Evolutionary conservation across 2,329 filamentous ascomycete genomes (phyloP).

Genomic region (Paracoccidioides lutzii): DNA sequence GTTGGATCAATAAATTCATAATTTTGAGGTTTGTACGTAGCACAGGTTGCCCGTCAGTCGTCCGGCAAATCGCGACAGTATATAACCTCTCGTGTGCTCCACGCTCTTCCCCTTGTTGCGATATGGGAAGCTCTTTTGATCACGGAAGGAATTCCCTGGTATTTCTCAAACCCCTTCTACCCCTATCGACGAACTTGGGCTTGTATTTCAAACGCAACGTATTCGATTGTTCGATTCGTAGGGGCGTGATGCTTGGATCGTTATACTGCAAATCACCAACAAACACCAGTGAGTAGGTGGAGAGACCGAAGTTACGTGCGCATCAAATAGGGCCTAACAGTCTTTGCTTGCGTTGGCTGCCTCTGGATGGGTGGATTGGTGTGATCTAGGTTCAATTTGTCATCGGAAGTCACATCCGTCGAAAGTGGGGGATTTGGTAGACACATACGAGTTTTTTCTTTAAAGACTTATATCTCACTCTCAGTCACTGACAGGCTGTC

Average conservation of each 20-base stretch:
- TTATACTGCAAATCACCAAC: not conserved
- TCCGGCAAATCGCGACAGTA: not conserved
- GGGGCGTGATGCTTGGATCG: not conserved
- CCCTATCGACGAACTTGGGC: not conserved
- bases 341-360: too few species aligned
- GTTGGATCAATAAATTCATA: not conserved
- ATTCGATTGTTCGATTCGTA: not conserved
- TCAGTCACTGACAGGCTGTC: too few species aligned
- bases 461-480: too few species aligned
- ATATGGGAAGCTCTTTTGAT: not conserved
- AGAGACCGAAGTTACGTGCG: too few species aligned
- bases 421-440: not conserved
- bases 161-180: not conserved
- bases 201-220: not conserved
- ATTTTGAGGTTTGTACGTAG: not conserved
- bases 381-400: not conserved
- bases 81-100: not conserved
- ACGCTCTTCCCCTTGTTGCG: not conserved
- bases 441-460: too few species aligned
- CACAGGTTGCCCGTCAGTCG: not conserved
- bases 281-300: too few species aligned
- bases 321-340: too few species aligned
- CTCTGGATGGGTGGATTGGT: not conserved
- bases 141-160: not conserved
- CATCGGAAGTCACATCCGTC: not conserved